A percentile compares a stretch with the other conserved stretches of the same genome.
These are phyloP conservation scores for Angomonas deanei DNA, from an alignment of 208 protist genomes.

Conservation along the genomic window DNA sequence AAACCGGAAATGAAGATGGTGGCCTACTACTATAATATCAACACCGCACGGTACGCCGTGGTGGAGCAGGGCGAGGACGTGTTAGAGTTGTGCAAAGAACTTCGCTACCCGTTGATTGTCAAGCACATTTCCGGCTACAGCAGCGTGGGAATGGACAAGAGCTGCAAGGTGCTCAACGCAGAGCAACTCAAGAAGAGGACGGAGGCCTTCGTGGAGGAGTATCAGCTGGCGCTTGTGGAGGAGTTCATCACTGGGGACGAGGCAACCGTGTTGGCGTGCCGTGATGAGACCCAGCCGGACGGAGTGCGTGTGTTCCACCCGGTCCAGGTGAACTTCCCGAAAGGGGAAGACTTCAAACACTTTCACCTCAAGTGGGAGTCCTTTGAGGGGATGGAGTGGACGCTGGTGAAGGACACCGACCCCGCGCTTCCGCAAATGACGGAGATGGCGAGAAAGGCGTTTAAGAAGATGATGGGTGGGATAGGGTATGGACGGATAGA, in stretches of 20 bases:
- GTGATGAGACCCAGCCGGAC: conserved; percentile 53
- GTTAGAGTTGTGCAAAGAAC: conserved; percentile 19
- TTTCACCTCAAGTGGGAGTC: conserved; percentile 89
- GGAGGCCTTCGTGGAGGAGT: conserved; percentile 62
- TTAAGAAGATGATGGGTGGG: conserved; percentile 87
- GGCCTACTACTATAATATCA: conserved; percentile 73
- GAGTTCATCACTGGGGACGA: conserved; percentile 87
- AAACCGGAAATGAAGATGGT: conserved; percentile 90
- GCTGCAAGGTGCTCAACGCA: conserved; percentile 74
- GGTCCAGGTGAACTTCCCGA: conserved; percentile 71
- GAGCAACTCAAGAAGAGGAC: conserved; percentile 44
- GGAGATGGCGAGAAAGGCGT: conserved; percentile 58
- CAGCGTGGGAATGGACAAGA: conserved; percentile 87
- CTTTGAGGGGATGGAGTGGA: conserved; percentile 88
- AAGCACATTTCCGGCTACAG: conserved; percentile 90
- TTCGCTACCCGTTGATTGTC: conserved; percentile 78
- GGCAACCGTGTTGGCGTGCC: conserved; percentile 78
- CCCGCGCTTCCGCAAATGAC: conserved; percentile 63
- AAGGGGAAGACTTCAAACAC: conserved; percentile 88
- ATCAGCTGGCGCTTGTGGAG: conserved; percentile 81
- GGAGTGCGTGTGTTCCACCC: conserved; percentile 80
- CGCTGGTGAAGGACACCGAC: conserved; percentile 46
- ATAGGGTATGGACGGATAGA: conserved; percentile 86
- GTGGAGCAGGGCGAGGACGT: conserved; percentile 56
- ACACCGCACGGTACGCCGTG: conserved; percentile 54